Base-by-base conservation (phyloP, 2,329 filamentous ascomycete genomes). In the Cladosporium phlei region DNA sequence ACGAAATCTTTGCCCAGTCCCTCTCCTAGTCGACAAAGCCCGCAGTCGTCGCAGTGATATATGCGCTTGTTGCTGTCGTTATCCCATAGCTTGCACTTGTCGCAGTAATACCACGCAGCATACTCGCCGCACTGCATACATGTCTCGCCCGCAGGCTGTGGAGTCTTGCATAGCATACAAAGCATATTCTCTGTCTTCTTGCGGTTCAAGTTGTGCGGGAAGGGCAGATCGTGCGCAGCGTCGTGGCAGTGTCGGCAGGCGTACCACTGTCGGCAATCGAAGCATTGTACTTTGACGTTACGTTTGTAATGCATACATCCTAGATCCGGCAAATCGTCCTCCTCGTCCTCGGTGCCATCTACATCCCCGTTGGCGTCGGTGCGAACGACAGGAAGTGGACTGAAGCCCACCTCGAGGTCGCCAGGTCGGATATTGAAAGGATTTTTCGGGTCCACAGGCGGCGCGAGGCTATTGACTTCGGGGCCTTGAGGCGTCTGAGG, bases 1-100 rank as follows among this genome's bases (percentile, higher is more conserved):
- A 94, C 90, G 64, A 95, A 98, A 64, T 98, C 93, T 63, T 95
- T 97, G 3, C 93, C 91, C 22, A 98, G 72, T 1, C 93, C 93
- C 64, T 88, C 80, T 1, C 93, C 93, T 48, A 90, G 83, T 49
- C 93, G 80, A 64, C 93, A 98, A 51, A 98, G 95, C 4, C 93
- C 93, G 66, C 93, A 98, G 60, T 97, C 93, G 60, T 83, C 79
- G 66, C 93, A 98, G 64, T 98, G 93, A 63, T 98, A 98, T 48
- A 97, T 95, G 54, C 84, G 85, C 66, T 94, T 96, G 55, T 82
- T 83, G 46, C 82, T 80, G 56, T 96, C 87, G 60, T 97, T 89
- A 61, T 97, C 91, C 93, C 93, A 98, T 2, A 98, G 76, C 68
- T 96, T 96, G 75, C 93, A 98, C 46, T 93, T 85, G 45, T 82